Evolutionary conservation across 371 early-diverging fungal species (phyloP).

Genomic region (Massospora cicadina): DNA sequence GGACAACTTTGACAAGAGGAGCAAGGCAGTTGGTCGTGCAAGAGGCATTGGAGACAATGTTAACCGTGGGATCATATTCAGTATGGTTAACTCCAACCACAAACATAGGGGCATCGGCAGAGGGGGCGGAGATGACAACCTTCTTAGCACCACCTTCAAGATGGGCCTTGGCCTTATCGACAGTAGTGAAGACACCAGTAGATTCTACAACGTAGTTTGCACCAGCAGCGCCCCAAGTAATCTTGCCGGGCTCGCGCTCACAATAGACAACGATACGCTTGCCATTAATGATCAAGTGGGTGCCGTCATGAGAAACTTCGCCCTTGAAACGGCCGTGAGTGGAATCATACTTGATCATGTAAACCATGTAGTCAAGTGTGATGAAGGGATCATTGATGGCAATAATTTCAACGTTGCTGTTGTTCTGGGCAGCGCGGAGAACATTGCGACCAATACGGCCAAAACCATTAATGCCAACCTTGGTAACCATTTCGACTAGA

Average conservation of each 20-base stretch:
- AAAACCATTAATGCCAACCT: constrained; percentile 95
- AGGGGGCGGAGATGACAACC: constrained; percentile 98
- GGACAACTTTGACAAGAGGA: constrained; percentile 94
- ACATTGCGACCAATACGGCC: constrained; percentile 98
- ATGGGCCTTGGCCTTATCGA: constrained; percentile 77
- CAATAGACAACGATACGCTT: constrained; percentile 50
- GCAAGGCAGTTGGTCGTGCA: constrained; percentile 99
- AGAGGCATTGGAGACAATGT: constrained; percentile 95
- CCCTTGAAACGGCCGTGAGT: constrained; percentile 89
- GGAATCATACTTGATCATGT: constrained; percentile 95
- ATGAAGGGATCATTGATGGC: constrained; percentile 98
- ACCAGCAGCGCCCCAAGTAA: constrained; percentile 77
- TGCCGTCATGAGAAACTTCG: constrained; percentile 49
- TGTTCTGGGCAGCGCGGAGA: constrained; percentile 67
- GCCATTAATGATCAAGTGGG: constrained; percentile 74
- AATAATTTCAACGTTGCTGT: constrained; percentile 62
- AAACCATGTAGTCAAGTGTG: constrained; percentile 87
- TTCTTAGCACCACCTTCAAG: constrained; percentile 89
- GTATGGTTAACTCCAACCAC: constrained; percentile 90
- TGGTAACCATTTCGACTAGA: constrained; percentile 31
- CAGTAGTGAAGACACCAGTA: constrained; percentile 94
- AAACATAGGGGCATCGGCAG: constrained; percentile 74
- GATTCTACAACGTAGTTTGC: constrained; percentile 97
- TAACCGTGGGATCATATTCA: constrained; percentile 63
- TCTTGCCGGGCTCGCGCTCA: constrained; percentile 61